Evolutionary conservation across 306 rosid species (phyloP).

Genomic region (Rosa multiflora): DNA sequence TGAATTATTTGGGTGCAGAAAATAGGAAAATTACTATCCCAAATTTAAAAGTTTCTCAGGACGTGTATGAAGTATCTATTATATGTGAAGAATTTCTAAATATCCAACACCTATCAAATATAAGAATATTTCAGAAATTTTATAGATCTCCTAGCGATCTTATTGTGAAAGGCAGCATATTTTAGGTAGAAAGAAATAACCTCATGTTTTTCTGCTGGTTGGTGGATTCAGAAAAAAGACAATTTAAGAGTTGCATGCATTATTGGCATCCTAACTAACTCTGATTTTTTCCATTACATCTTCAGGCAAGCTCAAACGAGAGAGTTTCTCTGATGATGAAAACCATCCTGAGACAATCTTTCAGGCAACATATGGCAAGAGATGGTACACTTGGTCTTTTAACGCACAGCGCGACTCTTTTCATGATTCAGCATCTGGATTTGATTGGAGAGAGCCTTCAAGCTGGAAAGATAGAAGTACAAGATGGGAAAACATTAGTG

Average conservation of each 20-base stretch:
- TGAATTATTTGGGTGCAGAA: neutral
- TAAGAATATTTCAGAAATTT: neutral
- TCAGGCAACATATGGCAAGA: conserved; percentile 55
- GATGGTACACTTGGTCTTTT: conserved; percentile 62
- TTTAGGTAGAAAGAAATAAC: neutral
- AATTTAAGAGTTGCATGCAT: neutral
- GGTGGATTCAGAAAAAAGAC: too few species aligned
- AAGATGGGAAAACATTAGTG: conserved; percentile 55
- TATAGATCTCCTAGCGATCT: neutral
- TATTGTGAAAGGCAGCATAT: neutral
- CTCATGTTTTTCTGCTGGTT: neutral
- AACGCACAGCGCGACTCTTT: conserved; percentile 32
- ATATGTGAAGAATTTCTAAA: neutral
- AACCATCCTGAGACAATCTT: conserved; percentile 52
- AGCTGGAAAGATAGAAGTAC: conserved; percentile 40
- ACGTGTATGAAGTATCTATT: neutral
- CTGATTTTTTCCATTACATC: conserved; percentile 5
- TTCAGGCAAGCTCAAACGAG: conserved; percentile 40
- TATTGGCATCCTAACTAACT: neutral
- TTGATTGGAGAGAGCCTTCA: conserved; percentile 62
- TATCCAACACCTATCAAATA: neutral
- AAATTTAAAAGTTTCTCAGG: neutral
- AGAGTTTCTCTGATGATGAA: conserved; percentile 43
- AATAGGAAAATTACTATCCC: neutral
- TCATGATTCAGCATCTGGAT: conserved; percentile 44